A percentile compares a stretch with the other conserved stretches of the same genome.
Evolutionary conservation across 371 early-diverging fungal species (phyloP).

Genomic region (Apophysomyces elegans): DNA sequence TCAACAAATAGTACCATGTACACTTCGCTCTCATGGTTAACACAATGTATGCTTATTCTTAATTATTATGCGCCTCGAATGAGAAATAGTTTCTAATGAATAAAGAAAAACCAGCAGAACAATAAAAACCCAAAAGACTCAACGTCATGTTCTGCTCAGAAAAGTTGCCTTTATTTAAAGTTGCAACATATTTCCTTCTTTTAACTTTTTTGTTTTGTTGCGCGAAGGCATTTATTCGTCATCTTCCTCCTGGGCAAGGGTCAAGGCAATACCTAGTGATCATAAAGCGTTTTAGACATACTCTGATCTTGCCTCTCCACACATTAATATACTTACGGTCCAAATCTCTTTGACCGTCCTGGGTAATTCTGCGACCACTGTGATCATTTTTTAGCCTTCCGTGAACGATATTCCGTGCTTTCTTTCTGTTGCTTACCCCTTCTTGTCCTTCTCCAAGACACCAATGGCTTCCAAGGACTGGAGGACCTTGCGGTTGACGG

Average conservation of each 20-base stretch:
- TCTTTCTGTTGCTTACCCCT: constrained; percentile 61
- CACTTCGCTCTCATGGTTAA: too few relatives aligned
- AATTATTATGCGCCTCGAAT: too few relatives aligned
- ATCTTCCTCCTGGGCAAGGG: constrained; percentile 39
- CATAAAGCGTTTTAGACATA: background rate
- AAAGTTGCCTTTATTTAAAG: constrained; percentile 8
- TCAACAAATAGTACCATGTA: too few relatives aligned
- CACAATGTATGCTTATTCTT: too few relatives aligned
- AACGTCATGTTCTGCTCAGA: background rate
- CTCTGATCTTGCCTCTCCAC: background rate
- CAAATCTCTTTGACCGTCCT: constrained; percentile 79
- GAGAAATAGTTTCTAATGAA: background rate
- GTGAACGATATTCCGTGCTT: background rate
- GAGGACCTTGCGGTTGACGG: constrained; percentile 93
- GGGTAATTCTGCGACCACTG: constrained; percentile 80
- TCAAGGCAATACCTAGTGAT: constrained; percentile 52
- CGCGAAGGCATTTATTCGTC: constrained; percentile 16
- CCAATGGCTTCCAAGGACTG: constrained; percentile 98
- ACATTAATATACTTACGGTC: constrained; percentile 44
- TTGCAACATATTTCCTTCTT: background rate
- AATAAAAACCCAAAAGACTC: background rate
- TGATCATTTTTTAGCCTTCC: background rate
- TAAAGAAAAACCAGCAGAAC: background rate
- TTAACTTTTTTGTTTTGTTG: constrained; percentile 8
- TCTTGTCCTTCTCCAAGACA: constrained; percentile 91